These are phyloP conservation scores for Cyclotella kingstonii DNA, from an alignment of 108 stramenopile species.

Conservation along the genomic window DNA sequence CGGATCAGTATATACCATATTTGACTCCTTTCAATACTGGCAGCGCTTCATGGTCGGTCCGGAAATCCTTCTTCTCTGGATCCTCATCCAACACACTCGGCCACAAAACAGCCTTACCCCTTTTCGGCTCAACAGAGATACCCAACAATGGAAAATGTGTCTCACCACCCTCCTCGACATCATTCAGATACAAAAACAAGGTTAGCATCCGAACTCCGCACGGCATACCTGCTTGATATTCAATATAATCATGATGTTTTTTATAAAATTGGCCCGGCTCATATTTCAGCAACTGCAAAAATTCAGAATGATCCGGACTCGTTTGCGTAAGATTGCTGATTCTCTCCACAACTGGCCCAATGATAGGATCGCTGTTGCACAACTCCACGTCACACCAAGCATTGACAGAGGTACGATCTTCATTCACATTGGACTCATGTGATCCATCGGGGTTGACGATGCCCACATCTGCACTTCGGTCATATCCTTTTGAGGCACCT, in stretches of 20 bases:
- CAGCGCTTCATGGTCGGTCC: constrained; percentile 61
- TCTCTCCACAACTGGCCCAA: constrained; percentile 33
- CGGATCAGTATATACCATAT: constrained; percentile 21
- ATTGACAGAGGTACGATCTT: constrained; percentile 52
- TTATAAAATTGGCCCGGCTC: constrained; percentile 53
- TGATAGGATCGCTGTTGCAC: constrained; percentile 40
- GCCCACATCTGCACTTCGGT: constrained; percentile 83
- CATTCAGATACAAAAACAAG: constrained; percentile 84
- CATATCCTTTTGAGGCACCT: constrained; percentile 59
- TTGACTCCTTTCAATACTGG: constrained; percentile 58
- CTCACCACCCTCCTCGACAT: constrained; percentile 60
- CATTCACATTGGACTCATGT: constrained; percentile 47
- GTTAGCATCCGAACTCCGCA: constrained; percentile 80
- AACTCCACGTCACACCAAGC: constrained; percentile 57
- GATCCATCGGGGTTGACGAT: constrained; percentile 60
- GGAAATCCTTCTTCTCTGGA: constrained; percentile 44
- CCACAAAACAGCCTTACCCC: constrained; percentile 71
- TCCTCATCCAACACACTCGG: constrained; percentile 54
- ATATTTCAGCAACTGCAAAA: constrained; percentile 65
- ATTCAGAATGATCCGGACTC: constrained; percentile 55
- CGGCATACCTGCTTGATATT: constrained; percentile 44
- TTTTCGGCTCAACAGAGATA: constrained; percentile 40
- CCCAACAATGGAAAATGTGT: constrained; percentile 48
- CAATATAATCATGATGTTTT: constrained; percentile 58
- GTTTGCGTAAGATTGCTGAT: constrained; percentile 53